Evolutionary conservation across 768 basidiomycete genomes (phyloP).

Genomic region (Polyporus arcularius): DNA sequence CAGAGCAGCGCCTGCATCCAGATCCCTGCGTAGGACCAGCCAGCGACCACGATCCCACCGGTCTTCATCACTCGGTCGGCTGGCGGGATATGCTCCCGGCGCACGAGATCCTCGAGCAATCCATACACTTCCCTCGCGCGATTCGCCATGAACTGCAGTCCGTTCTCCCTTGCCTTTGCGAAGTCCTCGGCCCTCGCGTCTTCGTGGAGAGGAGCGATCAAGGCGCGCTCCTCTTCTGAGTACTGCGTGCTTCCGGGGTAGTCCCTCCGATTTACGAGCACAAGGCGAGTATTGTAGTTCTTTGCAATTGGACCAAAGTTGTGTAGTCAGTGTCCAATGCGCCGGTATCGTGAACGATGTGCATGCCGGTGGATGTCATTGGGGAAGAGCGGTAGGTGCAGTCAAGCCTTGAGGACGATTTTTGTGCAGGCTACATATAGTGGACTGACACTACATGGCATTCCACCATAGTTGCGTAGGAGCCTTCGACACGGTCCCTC

Average conservation of each 20-base stretch:
- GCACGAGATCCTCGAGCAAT: constrained; percentile 1
- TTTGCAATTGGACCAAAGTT: constrained; percentile 11
- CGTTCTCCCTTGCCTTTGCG: not conserved
- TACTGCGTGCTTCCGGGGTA: constrained; percentile 20
- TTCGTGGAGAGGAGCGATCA: not conserved
- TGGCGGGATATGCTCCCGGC: not conserved
- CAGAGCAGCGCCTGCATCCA: constrained; percentile 11
- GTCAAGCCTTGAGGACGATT: too few relatives aligned
- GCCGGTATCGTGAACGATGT: constrained; percentile 1
- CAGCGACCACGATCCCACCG: constrained; percentile 16
- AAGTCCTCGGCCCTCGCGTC: not conserved
- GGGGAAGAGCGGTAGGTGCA: too few relatives aligned
- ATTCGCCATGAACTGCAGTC: not conserved
- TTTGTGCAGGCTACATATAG: too few relatives aligned
- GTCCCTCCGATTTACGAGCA: constrained; percentile 21
- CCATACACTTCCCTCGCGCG: constrained; percentile 1
- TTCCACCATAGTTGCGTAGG: too few relatives aligned
- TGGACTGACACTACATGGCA: too few relatives aligned
- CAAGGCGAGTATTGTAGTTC: constrained; percentile 17
- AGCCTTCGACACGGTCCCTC: too few relatives aligned
- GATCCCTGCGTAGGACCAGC: constrained; percentile 13
- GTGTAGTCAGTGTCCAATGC: constrained; percentile 1
- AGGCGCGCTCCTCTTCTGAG: constrained; percentile 7
- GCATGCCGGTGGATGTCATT: not conserved
- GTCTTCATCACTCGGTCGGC: not conserved